Evolutionary conservation across 2,329 filamentous ascomycete species (phyloP), one percentile per base, ranked within the genome.

Genomic region (Penicillium sp.): DNA sequence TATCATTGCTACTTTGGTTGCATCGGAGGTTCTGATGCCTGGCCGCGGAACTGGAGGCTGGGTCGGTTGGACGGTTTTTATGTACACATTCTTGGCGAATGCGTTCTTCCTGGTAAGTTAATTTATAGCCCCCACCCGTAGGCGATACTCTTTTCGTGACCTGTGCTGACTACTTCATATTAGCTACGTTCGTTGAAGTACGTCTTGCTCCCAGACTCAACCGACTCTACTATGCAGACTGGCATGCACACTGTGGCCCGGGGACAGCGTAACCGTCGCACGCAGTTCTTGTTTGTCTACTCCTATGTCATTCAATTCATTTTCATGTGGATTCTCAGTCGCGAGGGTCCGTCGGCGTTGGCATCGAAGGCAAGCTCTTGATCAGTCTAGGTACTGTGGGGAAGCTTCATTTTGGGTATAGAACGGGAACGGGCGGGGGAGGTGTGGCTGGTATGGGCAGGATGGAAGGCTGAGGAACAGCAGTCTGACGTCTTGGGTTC

Each of bases 141-240:
- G n/a, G 5, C 16, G 26, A 7, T 27, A 1, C 9, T 13, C 21
- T 14, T 21, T 11, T 14, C 10, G 3, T 41, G 9, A 41, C 10
- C 11, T 41, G 1, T 29, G 31, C 52, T 51, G 29, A 48, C 31
- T 33, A 16, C n/a, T 35, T 21, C 16, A 6, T 5, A 29, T 26
- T 57, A 96, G 91, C 89, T 99, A 73, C 90, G 95, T 57, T 98
- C 93, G 16, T 78, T 99, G 60, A 93, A 96, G 79, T 99, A 99
- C 69, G 95, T 99, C 26, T 84, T 99, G 14, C 84, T 99, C 5
- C 95, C 95, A 0, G 92, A 97, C 72, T 91, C 85, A 58, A 82
- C 87, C 1, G 86, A 88, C 67, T 84, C 82, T 53, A 82, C 85
- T 31, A 84, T 85, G 65, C 82, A 87, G 59, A 70, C 79, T 55